A percentile compares a stretch with the other conserved stretches of the same genome.
Conservation (phyloP, 306 rosid species). For the Prunus fruticosa region DNA sequence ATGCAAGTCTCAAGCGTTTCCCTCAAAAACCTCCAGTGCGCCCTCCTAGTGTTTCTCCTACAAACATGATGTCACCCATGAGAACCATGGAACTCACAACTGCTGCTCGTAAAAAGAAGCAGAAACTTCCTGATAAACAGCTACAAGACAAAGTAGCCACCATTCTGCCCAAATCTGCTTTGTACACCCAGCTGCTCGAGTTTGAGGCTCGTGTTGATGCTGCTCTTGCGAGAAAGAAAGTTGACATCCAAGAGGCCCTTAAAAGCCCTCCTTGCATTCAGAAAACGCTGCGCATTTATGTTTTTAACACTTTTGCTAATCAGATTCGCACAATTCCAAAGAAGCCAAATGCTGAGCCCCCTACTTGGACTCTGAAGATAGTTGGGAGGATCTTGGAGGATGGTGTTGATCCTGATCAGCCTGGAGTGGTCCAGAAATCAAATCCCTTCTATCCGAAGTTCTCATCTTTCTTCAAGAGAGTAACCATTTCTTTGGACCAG, state of each 20-base stretch:
- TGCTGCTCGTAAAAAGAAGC: conserved; percentile 85
- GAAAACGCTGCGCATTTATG: conserved; percentile 92
- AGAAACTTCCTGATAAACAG: conserved; percentile 92
- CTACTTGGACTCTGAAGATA: conserved; percentile 93
- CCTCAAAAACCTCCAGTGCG: conserved; percentile 85
- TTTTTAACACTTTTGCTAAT: conserved; percentile 86
- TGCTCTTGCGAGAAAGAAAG: conserved; percentile 88
- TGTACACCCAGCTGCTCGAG: conserved; percentile 96
- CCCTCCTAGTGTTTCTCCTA: conserved; percentile 65
- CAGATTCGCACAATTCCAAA: conserved; percentile 74
- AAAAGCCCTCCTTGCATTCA: conserved; percentile 82
- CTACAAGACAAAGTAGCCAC: conserved; percentile 90
- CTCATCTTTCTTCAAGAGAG: conserved; percentile 89
- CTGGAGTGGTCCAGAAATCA: conserved; percentile 75
- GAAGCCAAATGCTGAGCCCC: conserved; percentile 87
- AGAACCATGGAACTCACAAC: conserved; percentile 78
- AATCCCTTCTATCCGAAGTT: conserved; percentile 81
- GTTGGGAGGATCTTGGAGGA: conserved; percentile 97
- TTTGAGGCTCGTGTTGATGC: conserved; percentile 92
- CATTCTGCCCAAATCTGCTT: conserved; percentile 79
- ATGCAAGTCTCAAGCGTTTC: conserved; percentile 55
- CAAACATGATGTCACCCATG: conserved; percentile 54
- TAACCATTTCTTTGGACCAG: conserved; percentile 90
- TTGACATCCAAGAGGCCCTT: conserved; percentile 95
- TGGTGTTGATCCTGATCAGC: conserved; percentile 97